phyloP scores from a whole-genome alignment of 495 filamentous ascomycete species.

The Apodospora peruviana region DNA sequence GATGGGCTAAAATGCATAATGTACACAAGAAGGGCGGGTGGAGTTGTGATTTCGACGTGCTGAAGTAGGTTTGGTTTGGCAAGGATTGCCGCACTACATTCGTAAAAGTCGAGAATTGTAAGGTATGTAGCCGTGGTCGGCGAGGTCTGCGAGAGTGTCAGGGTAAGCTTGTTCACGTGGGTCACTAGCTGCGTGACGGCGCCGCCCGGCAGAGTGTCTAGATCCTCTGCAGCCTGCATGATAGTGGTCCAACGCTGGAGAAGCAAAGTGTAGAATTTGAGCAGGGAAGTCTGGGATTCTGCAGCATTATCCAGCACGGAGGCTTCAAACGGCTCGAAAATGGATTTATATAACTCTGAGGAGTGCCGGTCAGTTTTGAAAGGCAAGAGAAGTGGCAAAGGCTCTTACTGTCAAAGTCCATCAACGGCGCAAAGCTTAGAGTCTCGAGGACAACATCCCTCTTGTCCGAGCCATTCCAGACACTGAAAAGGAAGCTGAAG shows the following conservation, averaged over 20 bases:
- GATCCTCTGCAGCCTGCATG: constrained; percentile 25
- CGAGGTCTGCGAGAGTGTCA: constrained; percentile 53
- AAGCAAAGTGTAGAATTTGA: constrained; percentile 67
- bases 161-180: constrained; percentile 58
- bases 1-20: constrained; percentile 60
- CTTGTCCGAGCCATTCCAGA: constrained; percentile 65
- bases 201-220: constrained; percentile 16
- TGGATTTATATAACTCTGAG: constrained; percentile 44
- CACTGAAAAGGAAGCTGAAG: constrained; percentile 51
- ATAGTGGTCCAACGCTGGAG: constrained; percentile 61
- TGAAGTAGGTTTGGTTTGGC: constrained; percentile 44
- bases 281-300: constrained; percentile 47
- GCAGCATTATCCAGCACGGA: constrained; percentile 48
- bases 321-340: constrained; percentile 55
- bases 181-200: constrained; percentile 43
- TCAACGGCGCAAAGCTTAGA: constrained; percentile 57
- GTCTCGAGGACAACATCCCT: constrained; percentile 58
- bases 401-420: constrained; percentile 49
- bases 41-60: constrained; percentile 58
- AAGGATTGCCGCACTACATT: constrained; percentile 49
- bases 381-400: background rate
- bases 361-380: constrained; percentile 1
- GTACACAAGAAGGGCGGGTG: constrained; percentile 64
- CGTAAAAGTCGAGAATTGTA: constrained; percentile 66
- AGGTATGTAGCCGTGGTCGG: constrained; percentile 34